Evolutionary conservation across 768 basidiomycete genomes (phyloP).

Genomic region (Mycena capillaripes): DNA sequence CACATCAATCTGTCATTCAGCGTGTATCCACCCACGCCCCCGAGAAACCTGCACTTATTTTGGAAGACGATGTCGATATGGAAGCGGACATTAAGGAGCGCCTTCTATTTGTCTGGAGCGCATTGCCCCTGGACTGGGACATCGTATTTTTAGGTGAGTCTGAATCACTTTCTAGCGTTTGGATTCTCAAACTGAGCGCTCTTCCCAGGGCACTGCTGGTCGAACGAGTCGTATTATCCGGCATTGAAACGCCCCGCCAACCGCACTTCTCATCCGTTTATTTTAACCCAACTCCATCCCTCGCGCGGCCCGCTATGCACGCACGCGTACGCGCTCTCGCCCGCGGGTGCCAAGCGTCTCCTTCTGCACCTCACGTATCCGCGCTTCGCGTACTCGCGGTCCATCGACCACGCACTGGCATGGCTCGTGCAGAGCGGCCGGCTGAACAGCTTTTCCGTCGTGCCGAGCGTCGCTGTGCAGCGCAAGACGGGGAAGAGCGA

Average conservation of each 20-base stretch:
- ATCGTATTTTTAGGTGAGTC: slow-evolving; percentile 27
- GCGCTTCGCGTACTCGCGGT: slow-evolving; percentile 82
- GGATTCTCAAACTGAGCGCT: slow-evolving; percentile 2
- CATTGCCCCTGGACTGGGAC: slow-evolving; percentile 26
- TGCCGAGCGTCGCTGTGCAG: slow-evolving; percentile 78
- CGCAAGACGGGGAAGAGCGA: slow-evolving; percentile 72
- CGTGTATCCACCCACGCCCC: slow-evolving; percentile 23
- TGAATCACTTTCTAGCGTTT: neutral
- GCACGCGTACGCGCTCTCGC: slow-evolving; percentile 78
- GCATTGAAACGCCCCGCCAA: slow-evolving; percentile 40
- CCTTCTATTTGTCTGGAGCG: slow-evolving; percentile 35
- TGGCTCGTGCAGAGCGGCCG: slow-evolving; percentile 74
- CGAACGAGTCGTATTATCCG: slow-evolving; percentile 68
- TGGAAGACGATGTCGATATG: slow-evolving; percentile 88
- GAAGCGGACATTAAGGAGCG: slow-evolving; percentile 69
- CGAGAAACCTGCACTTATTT: slow-evolving; percentile 63
- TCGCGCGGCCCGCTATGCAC: slow-evolving; percentile 78
- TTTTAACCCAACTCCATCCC: slow-evolving; percentile 60
- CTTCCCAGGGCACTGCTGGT: slow-evolving; percentile 82
- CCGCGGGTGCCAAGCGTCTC: slow-evolving; percentile 71
- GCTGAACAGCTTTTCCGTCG: slow-evolving; percentile 72
- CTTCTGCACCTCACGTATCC: slow-evolving; percentile 70
- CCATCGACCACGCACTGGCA: slow-evolving; percentile 79
- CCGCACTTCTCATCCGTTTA: neutral
- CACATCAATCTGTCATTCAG: slow-evolving; percentile 70